Evolutionary conservation across 2,329 filamentous ascomycete genomes (phyloP), one percentile per base, ranked within the genome.

Genomic region (Diaporthe citriasiana): DNA sequence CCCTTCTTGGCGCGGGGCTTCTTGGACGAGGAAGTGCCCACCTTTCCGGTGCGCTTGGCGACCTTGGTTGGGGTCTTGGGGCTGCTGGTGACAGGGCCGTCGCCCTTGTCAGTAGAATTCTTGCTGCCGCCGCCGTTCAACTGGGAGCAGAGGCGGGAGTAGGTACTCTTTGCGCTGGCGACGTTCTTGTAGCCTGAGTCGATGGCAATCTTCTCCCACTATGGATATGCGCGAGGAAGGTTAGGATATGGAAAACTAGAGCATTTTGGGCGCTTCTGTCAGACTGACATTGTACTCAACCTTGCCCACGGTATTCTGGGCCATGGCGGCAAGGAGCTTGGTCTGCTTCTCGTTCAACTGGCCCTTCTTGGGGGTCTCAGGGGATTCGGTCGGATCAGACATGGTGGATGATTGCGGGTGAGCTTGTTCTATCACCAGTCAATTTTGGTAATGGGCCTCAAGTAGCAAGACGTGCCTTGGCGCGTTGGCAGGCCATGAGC

Each of bases 181-280:
- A 50, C 74, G n/a, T 77, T 74, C 55, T 77, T 77, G 50, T 73
- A 27, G 50, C 73, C 73, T 0, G 71, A 25, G 4, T 47, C 33
- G 27, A 12, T 12, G 9, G 72, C 75, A 8, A 78, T 33, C 1
- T 53, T 45, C 8, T 77, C 77, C 77, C 76, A 79, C 73, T 75
- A 51, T 19, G 45, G n/a, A 35, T 4, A 25, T 27, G 7, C 12
- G 17, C 47, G 38, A 38, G 1, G 1, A 22, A 55, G 19, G 1
- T 53, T 55, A 73, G 30, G 8, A 33, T 3, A 3, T 38, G 51
- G 15, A 33, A 22, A 3, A 40, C 12, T 10, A 42, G 25, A 27
- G 6, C 25, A 35, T n/a, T 1, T 27, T 1, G 19, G 38, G 8
- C 8, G 15, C 3, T 13, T 19, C 6, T 65, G 35, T 25, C 7